Evolutionary conservation across 139 green algal species (phyloP).

Genomic region (Pleodorina starrii): DNA sequence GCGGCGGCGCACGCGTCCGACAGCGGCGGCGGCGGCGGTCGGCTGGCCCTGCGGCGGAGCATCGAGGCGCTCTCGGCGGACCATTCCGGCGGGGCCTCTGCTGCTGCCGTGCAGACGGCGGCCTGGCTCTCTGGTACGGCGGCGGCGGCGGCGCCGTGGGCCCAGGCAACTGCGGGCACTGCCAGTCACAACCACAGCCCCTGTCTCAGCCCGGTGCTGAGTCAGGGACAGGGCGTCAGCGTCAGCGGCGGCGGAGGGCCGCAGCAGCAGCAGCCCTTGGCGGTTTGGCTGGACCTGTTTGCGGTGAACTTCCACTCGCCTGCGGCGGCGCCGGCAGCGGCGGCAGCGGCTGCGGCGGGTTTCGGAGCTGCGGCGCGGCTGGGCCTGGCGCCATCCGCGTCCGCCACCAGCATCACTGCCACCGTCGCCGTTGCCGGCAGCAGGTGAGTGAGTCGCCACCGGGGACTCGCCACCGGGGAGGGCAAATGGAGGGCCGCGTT

Average conservation of each 20-base stretch:
- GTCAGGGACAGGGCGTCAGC: background rate
- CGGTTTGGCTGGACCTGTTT: slow-evolving; percentile 21
- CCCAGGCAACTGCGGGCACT: background rate
- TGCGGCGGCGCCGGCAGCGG: background rate
- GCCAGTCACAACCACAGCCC: no score
- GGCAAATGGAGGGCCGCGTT: no score
- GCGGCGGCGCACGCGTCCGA: background rate
- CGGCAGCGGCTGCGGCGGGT: background rate
- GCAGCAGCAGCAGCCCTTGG: background rate
- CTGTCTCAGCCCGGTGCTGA: background rate
- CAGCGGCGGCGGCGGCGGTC: background rate
- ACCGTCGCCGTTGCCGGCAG: no score
- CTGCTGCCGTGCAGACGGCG: no score
- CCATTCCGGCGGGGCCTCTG: background rate
- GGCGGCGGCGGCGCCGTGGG: background rate
- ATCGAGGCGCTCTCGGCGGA: background rate
- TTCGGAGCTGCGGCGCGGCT: background rate
- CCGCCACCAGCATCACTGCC: no score
- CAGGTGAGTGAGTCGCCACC: no score
- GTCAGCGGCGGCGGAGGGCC: background rate
- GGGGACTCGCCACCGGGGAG: no score
- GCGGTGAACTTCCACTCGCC: slow-evolving; percentile 7
- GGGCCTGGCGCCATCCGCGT: no score
- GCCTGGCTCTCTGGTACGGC: no score
- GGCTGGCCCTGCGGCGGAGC: background rate